Conservation (phyloP, 163 green algal species). For the Dunaliella salina region DNA sequence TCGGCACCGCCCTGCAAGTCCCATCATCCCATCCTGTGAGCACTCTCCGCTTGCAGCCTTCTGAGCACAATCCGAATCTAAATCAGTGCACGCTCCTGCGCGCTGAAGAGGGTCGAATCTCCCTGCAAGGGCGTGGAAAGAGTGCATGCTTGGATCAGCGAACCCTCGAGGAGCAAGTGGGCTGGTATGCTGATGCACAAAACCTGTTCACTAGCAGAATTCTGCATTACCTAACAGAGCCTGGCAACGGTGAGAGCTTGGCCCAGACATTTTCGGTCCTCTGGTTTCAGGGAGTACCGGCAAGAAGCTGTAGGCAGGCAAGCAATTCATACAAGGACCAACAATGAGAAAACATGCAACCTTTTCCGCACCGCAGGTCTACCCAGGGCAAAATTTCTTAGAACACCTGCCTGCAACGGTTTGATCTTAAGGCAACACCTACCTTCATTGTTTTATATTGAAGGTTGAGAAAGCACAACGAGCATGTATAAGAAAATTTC, state of each 20-base stretch:
- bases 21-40: background rate
- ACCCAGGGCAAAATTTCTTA: no score
- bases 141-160: background rate
- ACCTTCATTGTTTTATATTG: background rate
- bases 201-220: background rate
- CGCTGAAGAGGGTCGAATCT: background rate
- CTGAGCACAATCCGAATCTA: background rate
- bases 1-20: conserved; percentile 17
- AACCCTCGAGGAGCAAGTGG: background rate
- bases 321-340: no score
- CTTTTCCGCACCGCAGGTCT: no score
- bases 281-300: no score
- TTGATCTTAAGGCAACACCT: no score
- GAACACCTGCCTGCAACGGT: no score
- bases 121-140: background rate
- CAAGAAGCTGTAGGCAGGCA: no score
- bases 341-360: no score
- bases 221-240: no score
- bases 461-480: background rate
- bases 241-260: no score
- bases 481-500: background rate
- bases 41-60: conserved; percentile 16
- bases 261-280: no score
- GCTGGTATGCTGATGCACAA: background rate
- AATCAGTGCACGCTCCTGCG: background rate